These are phyloP conservation scores for Termitomyces sp. DNA, from an alignment of 768 basidiomycete genomes.

Conservation along the genomic window DNA sequence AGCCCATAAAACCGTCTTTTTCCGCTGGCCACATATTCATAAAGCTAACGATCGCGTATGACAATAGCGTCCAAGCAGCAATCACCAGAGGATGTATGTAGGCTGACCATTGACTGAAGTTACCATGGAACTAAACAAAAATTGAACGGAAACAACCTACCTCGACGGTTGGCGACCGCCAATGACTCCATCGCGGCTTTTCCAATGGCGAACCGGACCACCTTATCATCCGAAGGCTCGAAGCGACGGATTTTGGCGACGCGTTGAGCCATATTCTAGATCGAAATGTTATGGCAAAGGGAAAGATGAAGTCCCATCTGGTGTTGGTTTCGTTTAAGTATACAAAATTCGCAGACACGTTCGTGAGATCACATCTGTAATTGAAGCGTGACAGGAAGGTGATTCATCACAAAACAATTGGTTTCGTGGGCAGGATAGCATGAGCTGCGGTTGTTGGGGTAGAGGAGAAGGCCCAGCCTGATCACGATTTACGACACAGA, in stretches of 20 bases:
- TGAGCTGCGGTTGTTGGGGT: not conserved
- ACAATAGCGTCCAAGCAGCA: constrained; percentile 54
- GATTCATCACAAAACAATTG: not conserved
- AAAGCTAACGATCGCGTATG: constrained; percentile 50
- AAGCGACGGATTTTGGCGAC: constrained; percentile 51
- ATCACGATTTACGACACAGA: not conserved
- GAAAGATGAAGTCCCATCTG: constrained; percentile 1
- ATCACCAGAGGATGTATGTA: constrained; percentile 56
- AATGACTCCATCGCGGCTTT: constrained; percentile 64
- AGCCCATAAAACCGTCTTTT: constrained; percentile 38
- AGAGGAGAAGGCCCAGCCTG: not conserved
- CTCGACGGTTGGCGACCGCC: constrained; percentile 57
- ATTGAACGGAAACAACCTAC: constrained; percentile 27
- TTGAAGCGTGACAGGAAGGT: not conserved
- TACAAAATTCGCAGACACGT: not conserved
- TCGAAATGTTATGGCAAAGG: not conserved
- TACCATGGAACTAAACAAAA: not conserved
- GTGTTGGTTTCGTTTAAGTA: not conserved
- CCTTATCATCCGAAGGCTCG: constrained; percentile 45
- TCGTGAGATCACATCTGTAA: not conserved
- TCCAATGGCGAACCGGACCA: constrained; percentile 58
- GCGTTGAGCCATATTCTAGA: constrained; percentile 30
- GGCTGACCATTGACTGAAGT: constrained; percentile 25
- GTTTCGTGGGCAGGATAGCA: not conserved
- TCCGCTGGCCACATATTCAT: constrained; percentile 66